Percentiles rank a stretch among this genome's conserved stretches.
These are phyloP conservation scores for Puccinia hordei DNA, from an alignment of 1,284 basidiomycete genomes.

Conservation along the genomic window DNA sequence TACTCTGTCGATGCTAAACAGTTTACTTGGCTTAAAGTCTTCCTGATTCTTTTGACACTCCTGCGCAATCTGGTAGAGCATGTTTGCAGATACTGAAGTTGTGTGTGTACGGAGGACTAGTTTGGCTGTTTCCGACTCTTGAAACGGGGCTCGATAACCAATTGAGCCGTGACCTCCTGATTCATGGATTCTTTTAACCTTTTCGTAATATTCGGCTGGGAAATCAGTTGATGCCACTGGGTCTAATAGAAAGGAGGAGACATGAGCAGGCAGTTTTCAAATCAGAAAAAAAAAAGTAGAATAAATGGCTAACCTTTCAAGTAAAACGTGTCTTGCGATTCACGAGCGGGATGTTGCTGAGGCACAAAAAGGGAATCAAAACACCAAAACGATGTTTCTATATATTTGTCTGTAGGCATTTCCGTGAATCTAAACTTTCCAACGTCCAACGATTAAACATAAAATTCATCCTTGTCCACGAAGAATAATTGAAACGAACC, in stretches of 20 bases:
- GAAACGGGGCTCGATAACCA: slow-evolving; percentile 98
- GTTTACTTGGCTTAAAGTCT: slow-evolving; percentile 86
- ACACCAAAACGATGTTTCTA: slow-evolving; percentile 99
- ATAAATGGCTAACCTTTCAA: slow-evolving; percentile 69
- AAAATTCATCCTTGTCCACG: not conserved
- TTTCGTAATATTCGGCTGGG: slow-evolving; percentile 81
- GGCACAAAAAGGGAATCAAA: slow-evolving; percentile 98
- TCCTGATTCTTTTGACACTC: slow-evolving; percentile 55
- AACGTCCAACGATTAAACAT: not conserved
- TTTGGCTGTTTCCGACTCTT: slow-evolving; percentile 83
- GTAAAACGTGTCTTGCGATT: slow-evolving; percentile 99
- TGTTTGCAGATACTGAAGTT: slow-evolving; percentile 88
- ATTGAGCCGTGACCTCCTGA: slow-evolving; percentile 83
- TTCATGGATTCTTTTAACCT: slow-evolving; percentile 86
- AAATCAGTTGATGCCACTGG: slow-evolving; percentile 77
- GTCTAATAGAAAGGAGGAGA: slow-evolving; percentile 65
- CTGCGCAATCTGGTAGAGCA: slow-evolving; percentile 88
- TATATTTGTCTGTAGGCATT: slow-evolving; percentile 97
- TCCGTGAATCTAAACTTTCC: slow-evolving; percentile 80
- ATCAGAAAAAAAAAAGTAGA: not conserved
- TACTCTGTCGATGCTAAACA: slow-evolving; percentile 97
- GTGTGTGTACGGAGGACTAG: slow-evolving; percentile 95
- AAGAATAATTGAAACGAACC: slow-evolving; percentile 65
- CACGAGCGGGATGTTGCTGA: slow-evolving; percentile 97
- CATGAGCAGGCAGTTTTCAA: slow-evolving; percentile 9